Base-by-base conservation (phyloP, 1,139 yeast genomes). In the Magnusiomyces ingens region DNA sequence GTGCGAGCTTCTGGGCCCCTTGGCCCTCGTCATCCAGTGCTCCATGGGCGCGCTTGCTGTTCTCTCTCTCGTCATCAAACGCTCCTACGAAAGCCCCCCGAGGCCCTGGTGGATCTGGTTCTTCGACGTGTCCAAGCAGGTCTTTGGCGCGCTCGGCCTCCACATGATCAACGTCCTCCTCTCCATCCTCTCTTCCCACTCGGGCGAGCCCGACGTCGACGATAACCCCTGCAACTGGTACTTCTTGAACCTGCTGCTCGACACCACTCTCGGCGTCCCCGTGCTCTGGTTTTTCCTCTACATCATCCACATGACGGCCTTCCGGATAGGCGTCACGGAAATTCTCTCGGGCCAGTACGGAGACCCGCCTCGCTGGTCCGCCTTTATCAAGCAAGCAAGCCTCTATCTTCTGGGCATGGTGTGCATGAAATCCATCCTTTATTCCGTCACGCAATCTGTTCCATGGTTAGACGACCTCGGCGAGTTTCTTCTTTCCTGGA, bases 211-310 rank as follows among this genome's bases (percentile, higher is more conserved):
- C 0, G 71, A 63, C 22, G 55, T 66, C 43, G 71, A 68, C 52
- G 64, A 63, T 49, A 71, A 70, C 54, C 74, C 75, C 1, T 71
- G 74, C 59, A 68, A 66, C 43, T 91, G 97, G 95, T 93, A 93
- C 71, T 91, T 93, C 64, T 74, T 93, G 53, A 93, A 87, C 64
- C 80, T 91, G 45, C 76, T 91, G 19, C 79, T 91, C 65, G 99
- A 93, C 67, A 91, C 98, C 47, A 93, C 99, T 0, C 77, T 91
- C n/a, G 99, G 99, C 0, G 95, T 90, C 1, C 94, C 94, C 22
- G 77, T 91, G 2, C 74, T 93, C 45, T 90, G 85, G 81, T 67
- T 67, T 18, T 68, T 73, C 45, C 70, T 84, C 15, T 69, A 72
- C 50, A 55, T 71, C 18, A 68, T 79, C 1, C 81, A 78, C 61